Evolutionary conservation across 2,329 filamentous ascomycete species (phyloP).

Genomic region (Mycosphaerella arachidis): DNA sequence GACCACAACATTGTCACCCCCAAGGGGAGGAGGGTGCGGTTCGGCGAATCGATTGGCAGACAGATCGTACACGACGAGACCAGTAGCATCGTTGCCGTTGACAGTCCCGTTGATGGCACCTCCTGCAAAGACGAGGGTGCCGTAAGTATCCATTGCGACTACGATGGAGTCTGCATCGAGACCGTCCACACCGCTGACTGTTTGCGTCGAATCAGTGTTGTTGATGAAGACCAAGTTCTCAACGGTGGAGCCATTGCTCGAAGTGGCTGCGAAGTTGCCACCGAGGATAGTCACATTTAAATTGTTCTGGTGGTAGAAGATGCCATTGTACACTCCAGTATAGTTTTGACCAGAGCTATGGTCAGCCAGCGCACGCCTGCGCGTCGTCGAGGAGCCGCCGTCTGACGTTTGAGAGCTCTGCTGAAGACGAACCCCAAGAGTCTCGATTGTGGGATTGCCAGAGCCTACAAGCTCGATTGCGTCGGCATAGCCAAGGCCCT

Average conservation of each 20-base stretch:
- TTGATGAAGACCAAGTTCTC: constrained; percentile 82
- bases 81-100: constrained; percentile 59
- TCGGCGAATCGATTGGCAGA: constrained; percentile 55
- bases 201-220: constrained; percentile 56
- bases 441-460: constrained; percentile 38
- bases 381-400: constrained; percentile 22
- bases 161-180: constrained; percentile 72
- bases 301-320: constrained; percentile 66
- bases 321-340: constrained; percentile 69
- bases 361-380: constrained; percentile 39
- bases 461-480: constrained; percentile 60
- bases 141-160: constrained; percentile 62
- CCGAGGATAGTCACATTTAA: constrained; percentile 83
- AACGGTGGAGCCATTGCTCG: constrained; percentile 64
- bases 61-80: constrained; percentile 77
- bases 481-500: constrained; percentile 67
- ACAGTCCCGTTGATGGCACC: constrained; percentile 72
- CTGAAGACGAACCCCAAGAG: constrained; percentile 54
- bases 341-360: constrained; percentile 41
- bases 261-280: constrained; percentile 74
- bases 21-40: constrained; percentile 70
- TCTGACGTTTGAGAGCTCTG: constrained; percentile 25
- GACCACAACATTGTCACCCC: constrained; percentile 66
- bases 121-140: constrained; percentile 72
- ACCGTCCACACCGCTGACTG: constrained; percentile 55